Base-by-base conservation (phyloP, 148 eudicot genomes). In the Persicaria maculosa region DNA sequence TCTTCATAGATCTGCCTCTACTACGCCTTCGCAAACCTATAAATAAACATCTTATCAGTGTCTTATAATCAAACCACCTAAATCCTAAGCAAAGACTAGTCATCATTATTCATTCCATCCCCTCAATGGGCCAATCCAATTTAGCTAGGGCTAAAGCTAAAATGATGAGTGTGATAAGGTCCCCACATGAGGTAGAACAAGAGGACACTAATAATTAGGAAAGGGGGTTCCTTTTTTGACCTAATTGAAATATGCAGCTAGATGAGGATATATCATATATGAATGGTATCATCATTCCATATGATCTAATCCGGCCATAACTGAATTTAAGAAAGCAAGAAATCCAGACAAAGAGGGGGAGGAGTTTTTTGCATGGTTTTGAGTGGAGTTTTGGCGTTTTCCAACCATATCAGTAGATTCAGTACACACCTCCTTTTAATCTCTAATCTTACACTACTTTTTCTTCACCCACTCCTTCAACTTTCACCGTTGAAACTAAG, bases 281-380 rank as follows among this genome's bases (percentile, higher is more conserved):
- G 59, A 54, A 54, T 54, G 6, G 59, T 54, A 20, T 54, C 59
- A 54, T 54, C 40, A 31, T 31, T 31, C 40, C 40, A 31, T 31
- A 31, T 31, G 8, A 54, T 54, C 17, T 19, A 5, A 53, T 15
- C 19, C 57, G 15, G 15, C 57, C n/a, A 16, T 14, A 55, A 55
- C 61, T 20, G 61, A 55, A 55, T 17, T 55, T 55, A 55, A 55
- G 61, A 55, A n/a, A 50, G 15, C 11, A 50, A 50, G 15, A 50
- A 31, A 31, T 31, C 40, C 40, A 31, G 40, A 50, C 16, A 50
- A 16, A 50, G 54, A 12, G 10, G 54, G 15, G 12, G 61, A 16
- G 61, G 61, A n/a, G 6, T 55, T 55, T 55, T 6, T 55, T 55
- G 61, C 61, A 55, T 55, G 61, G 61, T 55, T 55, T 17, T 55